Conservation (phyloP, 164 flowering plant species). For the Vitis vinifera region DNA sequence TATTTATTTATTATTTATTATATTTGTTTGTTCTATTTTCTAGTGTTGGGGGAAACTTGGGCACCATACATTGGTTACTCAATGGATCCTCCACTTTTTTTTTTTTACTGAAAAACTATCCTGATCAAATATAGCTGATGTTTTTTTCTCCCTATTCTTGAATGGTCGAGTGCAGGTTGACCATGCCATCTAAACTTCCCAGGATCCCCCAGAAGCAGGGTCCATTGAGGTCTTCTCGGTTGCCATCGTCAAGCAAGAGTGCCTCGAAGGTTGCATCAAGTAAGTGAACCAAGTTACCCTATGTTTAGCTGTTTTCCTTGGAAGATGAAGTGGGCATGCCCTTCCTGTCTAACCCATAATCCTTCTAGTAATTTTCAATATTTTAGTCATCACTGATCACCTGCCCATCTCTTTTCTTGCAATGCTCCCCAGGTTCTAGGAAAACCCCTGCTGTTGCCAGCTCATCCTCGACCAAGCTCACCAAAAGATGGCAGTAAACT, state of each 20-base stretch:
- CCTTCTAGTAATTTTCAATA: neutral
- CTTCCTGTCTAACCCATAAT: no score
- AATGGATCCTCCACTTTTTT: no score
- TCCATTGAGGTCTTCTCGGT: neutral
- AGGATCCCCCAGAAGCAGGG: constrained; percentile 3
- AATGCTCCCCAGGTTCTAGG: constrained; percentile 33
- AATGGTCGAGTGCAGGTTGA: neutral
- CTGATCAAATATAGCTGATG: neutral
- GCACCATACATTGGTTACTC: no score
- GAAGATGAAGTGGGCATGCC: neutral
- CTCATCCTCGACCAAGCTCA: constrained; percentile 31
- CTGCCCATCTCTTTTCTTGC: neutral
- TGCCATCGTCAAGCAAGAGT: neutral
- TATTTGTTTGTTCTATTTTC: no score
- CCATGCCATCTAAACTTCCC: constrained; percentile 4
- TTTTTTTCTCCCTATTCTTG: neutral
- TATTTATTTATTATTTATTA: no score
- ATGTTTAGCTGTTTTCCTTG: no score
- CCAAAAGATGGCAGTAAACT: constrained; percentile 21
- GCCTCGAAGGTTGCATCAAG: constrained; percentile 2
- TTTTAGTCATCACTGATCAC: neutral
- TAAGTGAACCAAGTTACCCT: neutral
- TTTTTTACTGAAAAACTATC: no score
- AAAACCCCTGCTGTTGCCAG: constrained; percentile 24
- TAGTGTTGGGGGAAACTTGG: no score